These are phyloP conservation scores for Pharus latifolius DNA, from an alignment of 176 grass and related monocot genomes.

Conservation along the genomic window DNA sequence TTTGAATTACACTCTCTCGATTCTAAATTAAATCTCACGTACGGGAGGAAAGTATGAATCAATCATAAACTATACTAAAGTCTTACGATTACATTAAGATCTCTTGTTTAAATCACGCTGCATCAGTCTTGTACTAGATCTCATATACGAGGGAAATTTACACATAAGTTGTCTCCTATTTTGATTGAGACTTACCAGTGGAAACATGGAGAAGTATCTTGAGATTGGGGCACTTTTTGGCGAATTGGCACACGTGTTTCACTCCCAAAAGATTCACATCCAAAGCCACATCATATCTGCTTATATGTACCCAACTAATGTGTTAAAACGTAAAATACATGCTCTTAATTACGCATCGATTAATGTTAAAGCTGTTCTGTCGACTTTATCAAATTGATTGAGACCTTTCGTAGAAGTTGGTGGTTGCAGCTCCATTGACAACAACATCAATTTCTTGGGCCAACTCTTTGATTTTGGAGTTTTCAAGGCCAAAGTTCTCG, in stretches of 20 bases:
- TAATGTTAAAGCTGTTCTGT: too few relatives aligned
- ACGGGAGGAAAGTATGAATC: too few relatives aligned
- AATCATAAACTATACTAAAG: too few relatives aligned
- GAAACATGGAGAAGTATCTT: constrained; percentile 82
- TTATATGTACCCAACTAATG: too few relatives aligned
- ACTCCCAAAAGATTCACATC: constrained; percentile 48
- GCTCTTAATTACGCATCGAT: too few relatives aligned
- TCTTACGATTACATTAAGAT: too few relatives aligned
- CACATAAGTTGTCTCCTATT: constrained; percentile 5
- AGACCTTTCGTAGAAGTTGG: constrained; percentile 65
- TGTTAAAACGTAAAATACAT: too few relatives aligned
- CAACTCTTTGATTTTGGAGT: constrained; percentile 17
- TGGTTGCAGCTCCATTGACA: constrained; percentile 72
- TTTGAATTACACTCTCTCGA: too few relatives aligned
- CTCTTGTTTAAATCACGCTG: too few relatives aligned
- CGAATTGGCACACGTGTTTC: constrained; percentile 50
- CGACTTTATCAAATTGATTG: not conserved
- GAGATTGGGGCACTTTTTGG: constrained; percentile 52
- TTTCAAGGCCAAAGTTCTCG: constrained; percentile 49
- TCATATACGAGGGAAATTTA: too few relatives aligned
- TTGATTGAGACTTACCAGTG: constrained; percentile 25
- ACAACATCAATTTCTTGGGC: constrained; percentile 43
- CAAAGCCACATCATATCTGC: constrained; percentile 49
- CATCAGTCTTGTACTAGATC: too few relatives aligned
- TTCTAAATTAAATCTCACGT: too few relatives aligned